Evolutionary conservation across 257 asterid species (phyloP).

Genomic region (Forsythia viridissima): DNA sequence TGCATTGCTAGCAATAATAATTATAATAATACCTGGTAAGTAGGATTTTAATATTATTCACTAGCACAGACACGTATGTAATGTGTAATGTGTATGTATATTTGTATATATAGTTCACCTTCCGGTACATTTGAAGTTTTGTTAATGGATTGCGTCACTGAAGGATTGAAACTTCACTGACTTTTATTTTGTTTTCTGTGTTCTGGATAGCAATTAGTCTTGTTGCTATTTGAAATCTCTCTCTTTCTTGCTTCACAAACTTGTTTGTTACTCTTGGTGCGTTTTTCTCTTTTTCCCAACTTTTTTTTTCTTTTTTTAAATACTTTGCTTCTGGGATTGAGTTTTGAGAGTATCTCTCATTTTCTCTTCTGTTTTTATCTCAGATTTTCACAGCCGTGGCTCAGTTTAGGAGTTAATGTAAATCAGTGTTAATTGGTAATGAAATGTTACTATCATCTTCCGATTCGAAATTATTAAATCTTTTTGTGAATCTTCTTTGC

Average conservation of each 20-base stretch:
- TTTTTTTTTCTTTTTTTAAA: conserved; percentile 1
- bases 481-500: not conserved
- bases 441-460: conserved; percentile 11
- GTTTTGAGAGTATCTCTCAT: conserved; percentile 9
- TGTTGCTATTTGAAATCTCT: not conserved
- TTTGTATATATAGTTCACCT: conserved; percentile 13
- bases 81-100: conserved; percentile 10
- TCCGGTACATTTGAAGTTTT: conserved; percentile 15
- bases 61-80: not conserved
- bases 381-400: conserved; percentile 4
- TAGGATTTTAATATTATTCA: not conserved
- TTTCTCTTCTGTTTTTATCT: not conserved
- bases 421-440: conserved; percentile 17
- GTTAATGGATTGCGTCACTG: conserved; percentile 28
- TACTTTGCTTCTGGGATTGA: conserved; percentile 22
- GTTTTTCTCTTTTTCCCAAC: conserved; percentile 5
- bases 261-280: not conserved
- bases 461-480: conserved; percentile 1
- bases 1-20: conserved; percentile 12
- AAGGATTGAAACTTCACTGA: conserved; percentile 1
- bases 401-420: conserved; percentile 8
- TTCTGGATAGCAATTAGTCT: conserved; percentile 23
- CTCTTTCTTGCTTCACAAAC: conserved; percentile 12
- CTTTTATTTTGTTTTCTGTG: conserved; percentile 34
- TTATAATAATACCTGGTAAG: conserved; percentile 39